Base-by-base conservation (phyloP, 768 basidiomycete genomes). In the Trametes coccinea region DNA sequence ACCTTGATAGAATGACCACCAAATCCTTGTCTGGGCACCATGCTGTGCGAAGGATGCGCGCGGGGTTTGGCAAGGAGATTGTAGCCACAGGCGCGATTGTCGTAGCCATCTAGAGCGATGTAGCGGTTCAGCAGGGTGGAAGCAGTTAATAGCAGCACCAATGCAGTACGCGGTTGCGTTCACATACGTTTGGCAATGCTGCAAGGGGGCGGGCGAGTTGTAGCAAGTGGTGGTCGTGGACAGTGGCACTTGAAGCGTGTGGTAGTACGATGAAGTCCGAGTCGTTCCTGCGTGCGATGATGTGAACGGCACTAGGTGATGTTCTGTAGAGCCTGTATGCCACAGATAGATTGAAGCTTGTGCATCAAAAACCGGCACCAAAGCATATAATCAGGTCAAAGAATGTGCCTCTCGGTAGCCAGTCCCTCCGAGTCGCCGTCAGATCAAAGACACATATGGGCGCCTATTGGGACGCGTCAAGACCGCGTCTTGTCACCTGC, bases 1-100 rank as follows among this genome's bases (percentile, higher is more conserved):
- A 76, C 31, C 84, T 82, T 60, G 87, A 86, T 52, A 92, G 76
- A 7, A 92, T 75, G 30, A 87, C 77, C 4, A 92, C 75, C 44
- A 93, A 77, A 73, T 93, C 92, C 72, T 93, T 93, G 76, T 93
- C 92, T 8, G 91, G 90, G 71, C 92, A 92, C 67, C 91, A 92
- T 49, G 91, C 84, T 22, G 85, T 81, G 9, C 77, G 59, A 29
- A 89, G 73, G 33, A 92, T 67, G 43, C 87, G 84, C 56, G 82
- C 83, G 33, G 82, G 76, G 6, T 82, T 76, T 5, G 87, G 82
- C 11, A 91, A 73, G 45, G 79, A 80, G 33, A 89, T 71, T 34
- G 77, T 79, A 27, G 85, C 83, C 56, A 92, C 77, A 33, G 84
- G 77, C 30, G 80, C 75, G 67, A 88, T 88, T 2, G 83, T 49